Percentiles rank a stretch among this genome's conserved stretches.
phyloP scores from a whole-genome alignment of 2,329 filamentous ascomycete species.

The Claviceps capensis region DNA sequence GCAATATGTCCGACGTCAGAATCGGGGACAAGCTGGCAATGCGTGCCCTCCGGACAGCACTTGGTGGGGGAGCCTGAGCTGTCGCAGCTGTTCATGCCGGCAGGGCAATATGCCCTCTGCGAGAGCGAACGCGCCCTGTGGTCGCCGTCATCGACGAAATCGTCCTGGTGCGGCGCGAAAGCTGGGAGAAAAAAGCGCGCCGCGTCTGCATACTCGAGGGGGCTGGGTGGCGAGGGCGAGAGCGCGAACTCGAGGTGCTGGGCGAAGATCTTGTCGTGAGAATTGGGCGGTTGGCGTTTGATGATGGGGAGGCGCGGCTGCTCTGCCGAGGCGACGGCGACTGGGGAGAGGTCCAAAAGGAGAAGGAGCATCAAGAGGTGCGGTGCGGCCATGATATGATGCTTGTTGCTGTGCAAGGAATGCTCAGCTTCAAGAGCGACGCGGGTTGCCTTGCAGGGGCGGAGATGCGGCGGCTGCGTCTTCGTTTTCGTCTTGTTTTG shows the following conservation, averaged over 20 bases:
- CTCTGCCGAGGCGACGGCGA: conserved; percentile 14
- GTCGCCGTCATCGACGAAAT: conserved; percentile 1
- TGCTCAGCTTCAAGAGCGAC: no score
- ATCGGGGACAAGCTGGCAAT: conserved; percentile 51
- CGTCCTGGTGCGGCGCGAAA: conserved; percentile 33
- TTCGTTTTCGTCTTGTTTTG: no score
- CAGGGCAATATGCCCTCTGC: conserved; percentile 48
- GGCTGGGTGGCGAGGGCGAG: conserved; percentile 9
- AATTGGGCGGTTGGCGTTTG: conserved; percentile 57
- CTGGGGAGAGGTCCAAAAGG: conserved; percentile 16
- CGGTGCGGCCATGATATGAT: not conserved
- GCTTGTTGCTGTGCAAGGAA: no score
- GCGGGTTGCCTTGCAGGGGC: no score
- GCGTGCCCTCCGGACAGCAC: conserved; percentile 55
- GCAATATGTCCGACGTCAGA: conserved; percentile 54
- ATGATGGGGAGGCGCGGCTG: conserved; percentile 37
- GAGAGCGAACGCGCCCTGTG: conserved; percentile 15
- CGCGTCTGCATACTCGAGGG: conserved; percentile 13
- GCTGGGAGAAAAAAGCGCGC: conserved; percentile 28
- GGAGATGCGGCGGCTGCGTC: no score
- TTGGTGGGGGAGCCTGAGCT: conserved; percentile 53
- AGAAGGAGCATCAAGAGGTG: not conserved
- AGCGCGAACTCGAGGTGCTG: conserved; percentile 45
- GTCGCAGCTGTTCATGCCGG: conserved; percentile 50
- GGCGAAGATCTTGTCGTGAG: conserved; percentile 59